A percentile compares a stretch with the other conserved stretches of the same genome.
Evolutionary conservation across 495 filamentous ascomycete genomes (phyloP).

Genomic region (Penicillium lagena): DNA sequence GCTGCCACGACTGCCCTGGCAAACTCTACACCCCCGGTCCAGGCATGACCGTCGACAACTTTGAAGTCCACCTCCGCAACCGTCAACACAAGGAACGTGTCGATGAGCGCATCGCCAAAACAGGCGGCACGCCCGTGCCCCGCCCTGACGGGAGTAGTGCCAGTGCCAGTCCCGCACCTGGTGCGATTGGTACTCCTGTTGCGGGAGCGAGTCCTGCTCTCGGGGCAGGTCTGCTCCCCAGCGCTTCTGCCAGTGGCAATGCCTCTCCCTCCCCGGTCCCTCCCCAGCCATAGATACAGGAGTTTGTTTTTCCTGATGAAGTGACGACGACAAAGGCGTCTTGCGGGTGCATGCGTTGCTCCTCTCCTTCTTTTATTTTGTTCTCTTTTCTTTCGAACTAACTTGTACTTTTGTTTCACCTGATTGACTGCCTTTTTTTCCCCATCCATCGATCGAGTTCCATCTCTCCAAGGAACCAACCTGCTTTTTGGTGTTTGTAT

Average conservation of each 20-base stretch:
- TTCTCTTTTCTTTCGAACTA: conserved; percentile 5
- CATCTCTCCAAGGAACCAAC: too few species aligned
- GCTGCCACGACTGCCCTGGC: conserved; percentile 85
- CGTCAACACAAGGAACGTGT: conserved; percentile 70
- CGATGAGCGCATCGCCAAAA: conserved; percentile 41
- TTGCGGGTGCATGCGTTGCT: background rate
- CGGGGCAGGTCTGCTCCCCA: conserved; percentile 1
- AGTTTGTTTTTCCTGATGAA: conserved; percentile 10
- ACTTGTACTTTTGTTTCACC: conserved; percentile 6
- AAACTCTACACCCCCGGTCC: conserved; percentile 90
- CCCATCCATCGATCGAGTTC: background rate
- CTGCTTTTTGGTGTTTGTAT: too few species aligned
- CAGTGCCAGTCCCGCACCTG: conserved; percentile 11
- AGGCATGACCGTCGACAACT: conserved; percentile 76
- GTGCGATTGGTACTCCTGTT: background rate
- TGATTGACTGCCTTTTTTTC: background rate
- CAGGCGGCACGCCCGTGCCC: conserved; percentile 2
- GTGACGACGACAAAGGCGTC: conserved; percentile 14
- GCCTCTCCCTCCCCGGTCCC: conserved; percentile 10
- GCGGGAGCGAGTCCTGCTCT: conserved; percentile 15
- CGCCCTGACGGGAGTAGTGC: conserved; percentile 5
- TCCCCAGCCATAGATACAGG: conserved; percentile 10
- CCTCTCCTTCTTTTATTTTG: conserved; percentile 1
- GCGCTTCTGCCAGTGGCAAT: background rate
- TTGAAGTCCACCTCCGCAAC: conserved; percentile 85